Percentiles rank a stretch among this genome's conserved stretches.
Evolutionary conservation across 1,139 yeast species (phyloP).

Genomic region (Cylindricascospora bacillispora): DNA sequence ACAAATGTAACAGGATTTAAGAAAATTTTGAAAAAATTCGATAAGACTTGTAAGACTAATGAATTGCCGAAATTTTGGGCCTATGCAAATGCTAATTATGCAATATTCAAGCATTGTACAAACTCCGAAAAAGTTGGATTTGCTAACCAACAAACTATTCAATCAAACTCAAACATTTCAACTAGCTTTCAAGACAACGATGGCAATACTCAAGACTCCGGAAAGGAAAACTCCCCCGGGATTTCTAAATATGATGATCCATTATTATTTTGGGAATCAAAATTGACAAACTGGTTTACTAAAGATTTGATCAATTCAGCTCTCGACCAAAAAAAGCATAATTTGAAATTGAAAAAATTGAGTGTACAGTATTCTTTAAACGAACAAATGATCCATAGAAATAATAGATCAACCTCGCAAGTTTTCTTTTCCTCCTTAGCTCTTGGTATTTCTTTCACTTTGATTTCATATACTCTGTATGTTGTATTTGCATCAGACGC

Average conservation of each 20-base stretch:
- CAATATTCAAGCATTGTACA: conserved; percentile 21
- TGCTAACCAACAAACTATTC: conserved; percentile 8
- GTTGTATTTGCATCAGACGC: conserved; percentile 23
- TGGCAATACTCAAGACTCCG: conserved; percentile 3
- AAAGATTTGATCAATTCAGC: conserved; percentile 36
- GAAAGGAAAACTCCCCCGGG: not conserved
- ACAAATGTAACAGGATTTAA: conserved; percentile 81
- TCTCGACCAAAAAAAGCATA: conserved; percentile 24
- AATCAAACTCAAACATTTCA: not conserved
- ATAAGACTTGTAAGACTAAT: conserved; percentile 38
- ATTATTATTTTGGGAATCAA: conserved; percentile 38
- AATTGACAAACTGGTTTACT: conserved; percentile 66
- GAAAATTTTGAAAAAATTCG: conserved; percentile 80
- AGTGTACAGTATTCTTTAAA: conserved; percentile 22
- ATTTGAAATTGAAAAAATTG: conserved; percentile 20
- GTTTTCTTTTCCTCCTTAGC: conserved; percentile 51
- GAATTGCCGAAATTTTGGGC: conserved; percentile 46
- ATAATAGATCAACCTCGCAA: conserved; percentile 23
- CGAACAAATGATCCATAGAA: conserved; percentile 25
- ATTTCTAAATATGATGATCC: conserved; percentile 16
- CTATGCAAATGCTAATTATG: conserved; percentile 17
- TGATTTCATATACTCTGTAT: conserved; percentile 26
- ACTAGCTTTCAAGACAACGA: conserved; percentile 3
- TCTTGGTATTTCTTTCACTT: conserved; percentile 60
- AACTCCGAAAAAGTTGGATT: conserved; percentile 16